phyloP scores from a whole-genome alignment of 768 basidiomycete genomes.

The Pulveroboletus sp. region DNA sequence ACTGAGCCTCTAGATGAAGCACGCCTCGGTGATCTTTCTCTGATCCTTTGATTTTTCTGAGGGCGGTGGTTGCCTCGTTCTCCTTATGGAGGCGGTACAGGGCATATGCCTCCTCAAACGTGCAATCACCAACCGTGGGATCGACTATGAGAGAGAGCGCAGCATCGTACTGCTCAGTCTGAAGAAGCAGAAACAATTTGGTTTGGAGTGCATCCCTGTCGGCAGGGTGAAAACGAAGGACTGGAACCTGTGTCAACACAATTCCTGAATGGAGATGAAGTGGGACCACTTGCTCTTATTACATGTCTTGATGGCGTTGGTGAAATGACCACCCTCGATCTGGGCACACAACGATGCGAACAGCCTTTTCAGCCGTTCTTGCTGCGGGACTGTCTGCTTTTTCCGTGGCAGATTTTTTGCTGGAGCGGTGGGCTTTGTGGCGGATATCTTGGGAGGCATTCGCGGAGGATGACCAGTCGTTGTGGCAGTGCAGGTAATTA shows the following conservation, averaged over 20 bases:
- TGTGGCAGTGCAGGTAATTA: slow-evolving; percentile 23
- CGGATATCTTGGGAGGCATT: slow-evolving; percentile 21
- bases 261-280: slow-evolving; percentile 20
- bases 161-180: slow-evolving; percentile 75
- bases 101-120: slow-evolving; percentile 78
- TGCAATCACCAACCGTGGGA: slow-evolving; percentile 17
- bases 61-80: slow-evolving; percentile 55
- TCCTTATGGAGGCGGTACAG: slow-evolving; percentile 83
- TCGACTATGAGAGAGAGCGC: slow-evolving; percentile 61
- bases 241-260: slow-evolving; percentile 39
- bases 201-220: slow-evolving; percentile 77
- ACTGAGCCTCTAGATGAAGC: slow-evolving; percentile 81
- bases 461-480: not conserved
- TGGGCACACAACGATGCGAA: slow-evolving; percentile 83
- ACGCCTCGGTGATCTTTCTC: slow-evolving; percentile 56
- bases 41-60: slow-evolving; percentile 47
- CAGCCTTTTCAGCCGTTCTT: slow-evolving; percentile 47
- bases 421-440: slow-evolving; percentile 3
- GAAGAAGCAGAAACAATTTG: slow-evolving; percentile 83
- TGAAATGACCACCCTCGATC: slow-evolving; percentile 85
- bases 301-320: slow-evolving; percentile 87
- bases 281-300: slow-evolving; percentile 69
- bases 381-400: slow-evolving; percentile 21
- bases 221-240: slow-evolving; percentile 62
- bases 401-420: slow-evolving; percentile 14